Percentiles rank a stretch among this genome's conserved stretches.
Conservation (phyloP, 176 grass and related monocot genomes). For the Cenchrus fungigraminus region DNA sequence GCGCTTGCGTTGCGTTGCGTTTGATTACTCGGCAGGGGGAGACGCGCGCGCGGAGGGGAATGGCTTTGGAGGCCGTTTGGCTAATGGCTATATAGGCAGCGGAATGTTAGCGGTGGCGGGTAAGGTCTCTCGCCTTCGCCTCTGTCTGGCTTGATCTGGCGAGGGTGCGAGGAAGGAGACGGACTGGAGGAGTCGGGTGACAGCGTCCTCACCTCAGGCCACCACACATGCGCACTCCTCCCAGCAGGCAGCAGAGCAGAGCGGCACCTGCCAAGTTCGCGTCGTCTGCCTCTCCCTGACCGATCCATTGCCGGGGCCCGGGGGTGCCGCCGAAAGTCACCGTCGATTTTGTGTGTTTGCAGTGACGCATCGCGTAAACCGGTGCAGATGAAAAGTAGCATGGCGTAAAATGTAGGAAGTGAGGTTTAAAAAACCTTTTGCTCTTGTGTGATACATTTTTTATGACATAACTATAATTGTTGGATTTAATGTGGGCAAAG, state of each 20-base stretch:
- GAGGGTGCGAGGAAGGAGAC: conserved; percentile 21
- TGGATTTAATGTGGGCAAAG: no score
- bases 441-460: no score
- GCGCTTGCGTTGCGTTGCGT: conserved; percentile 1
- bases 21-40: neutral
- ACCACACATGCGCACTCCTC: neutral
- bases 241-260: neutral
- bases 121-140: no score
- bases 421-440: no score
- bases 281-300: neutral
- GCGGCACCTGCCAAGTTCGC: conserved; percentile 2
- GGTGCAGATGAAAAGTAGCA: no score
- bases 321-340: neutral
- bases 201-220: neutral
- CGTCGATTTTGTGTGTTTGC: neutral
- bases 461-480: no score
- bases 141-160: neutral
- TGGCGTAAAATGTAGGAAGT: no score
- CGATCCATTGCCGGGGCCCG: neutral
- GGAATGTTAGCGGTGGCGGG: neutral
- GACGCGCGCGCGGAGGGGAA: no score
- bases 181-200: neutral
- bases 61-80: neutral
- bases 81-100: conserved; percentile 15
- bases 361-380: no score